Evolutionary conservation across 139 green algal genomes (phyloP), one percentile per base, ranked within the genome.

Genomic region (Zygnema circumcarinatum): DNA sequence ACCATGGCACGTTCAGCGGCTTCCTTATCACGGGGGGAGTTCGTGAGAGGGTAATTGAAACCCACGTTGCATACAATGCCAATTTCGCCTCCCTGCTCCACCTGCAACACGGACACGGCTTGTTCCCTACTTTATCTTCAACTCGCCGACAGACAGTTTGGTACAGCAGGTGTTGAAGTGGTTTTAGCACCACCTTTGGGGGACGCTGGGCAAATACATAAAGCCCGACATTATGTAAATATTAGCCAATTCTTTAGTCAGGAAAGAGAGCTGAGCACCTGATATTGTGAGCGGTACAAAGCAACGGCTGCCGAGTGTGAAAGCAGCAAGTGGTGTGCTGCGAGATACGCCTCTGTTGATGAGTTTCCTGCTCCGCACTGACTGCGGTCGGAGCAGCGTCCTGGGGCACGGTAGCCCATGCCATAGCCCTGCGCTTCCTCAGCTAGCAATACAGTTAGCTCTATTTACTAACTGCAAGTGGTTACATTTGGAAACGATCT

Each of bases 251-350:
- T 25, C 54, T 25, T 72, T 25, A 72, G 54, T 72, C 25, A 25
- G 29, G 25, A 29, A 72, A 33, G 54, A 72, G 54, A 72, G 54
- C 29, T 25, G 25, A 29, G 54, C 54, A 72, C 79, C 89, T 93
- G 86, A 83, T 84, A 93, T 31, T 84, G 22, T 2, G 47, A 42
- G 38, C 90, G 42, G 74, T 92, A 93, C 47, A 88, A 56, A 33
- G 90, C n/a, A 16, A 85, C 90, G 21, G 91, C 91, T 21, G 47
- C 39, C 29, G 82, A 86, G 68, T 93, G 91, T n/a, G 89, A 89
- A 22, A 87, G 56, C 75, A 93, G 76, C 76, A 92, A 84, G 86
- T 93, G 67, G 78, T 93, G 91, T 11, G 68, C 68, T 21, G 83
- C 90, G 36, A 80, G 75, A 76, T 92, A 93, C 39, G 85, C 75